Evolutionary conservation across 495 filamentous ascomycete genomes (phyloP), one percentile per base, ranked within the genome.

Genomic region (Tetracladium setigerum): DNA sequence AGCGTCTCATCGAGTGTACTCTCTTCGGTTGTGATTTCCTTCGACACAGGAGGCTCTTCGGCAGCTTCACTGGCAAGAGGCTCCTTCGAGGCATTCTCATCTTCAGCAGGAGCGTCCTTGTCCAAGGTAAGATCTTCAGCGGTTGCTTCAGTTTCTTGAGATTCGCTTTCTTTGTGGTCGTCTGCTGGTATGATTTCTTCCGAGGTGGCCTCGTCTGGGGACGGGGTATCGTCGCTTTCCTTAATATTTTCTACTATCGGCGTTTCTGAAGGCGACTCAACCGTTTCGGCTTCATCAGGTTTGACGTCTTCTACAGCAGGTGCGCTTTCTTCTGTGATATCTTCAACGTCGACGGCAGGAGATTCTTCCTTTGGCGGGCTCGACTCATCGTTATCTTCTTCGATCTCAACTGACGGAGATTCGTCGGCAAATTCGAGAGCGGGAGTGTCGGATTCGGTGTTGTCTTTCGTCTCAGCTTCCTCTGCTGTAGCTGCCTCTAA

Each of bases 381-480:
- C 9, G 41, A 36, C 11, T 18, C 18, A 14, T 18, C 30, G n/a
- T 44, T 27, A 12, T 44, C 41, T 5, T 30, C 13, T 16, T 30
- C 16, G 13, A 32, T 32, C 13, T 30, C 37, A 13, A 35, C 37
- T 7, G 37, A 5, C 19, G 36, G 15, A 35, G 52, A 5, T 34
- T 55, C 52, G 34, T 46, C 42, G 11, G 34, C 47, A 30, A 38
- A 13, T 43, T 55, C 47, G 38, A 17, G 45, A 31, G 30, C 41
- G 31, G 46, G 32, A 30, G 41, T 51, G 4, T 24, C 27, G 31
- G 42, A 41, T 30, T 57, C 46, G 32, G 55, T 40, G 19, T 38
- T 30, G 13, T 52, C 22, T 22, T 50, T 44, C 10, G 47, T 38
- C 36, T 53, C 51, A n/a, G 39, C 4, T 8, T 61, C 46, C 30